Percentiles rank a stretch among this genome's conserved stretches.
These are phyloP conservation scores for Plasmodium fragile DNA, from an alignment of 169 alveolate genomes.

Conservation along the genomic window DNA sequence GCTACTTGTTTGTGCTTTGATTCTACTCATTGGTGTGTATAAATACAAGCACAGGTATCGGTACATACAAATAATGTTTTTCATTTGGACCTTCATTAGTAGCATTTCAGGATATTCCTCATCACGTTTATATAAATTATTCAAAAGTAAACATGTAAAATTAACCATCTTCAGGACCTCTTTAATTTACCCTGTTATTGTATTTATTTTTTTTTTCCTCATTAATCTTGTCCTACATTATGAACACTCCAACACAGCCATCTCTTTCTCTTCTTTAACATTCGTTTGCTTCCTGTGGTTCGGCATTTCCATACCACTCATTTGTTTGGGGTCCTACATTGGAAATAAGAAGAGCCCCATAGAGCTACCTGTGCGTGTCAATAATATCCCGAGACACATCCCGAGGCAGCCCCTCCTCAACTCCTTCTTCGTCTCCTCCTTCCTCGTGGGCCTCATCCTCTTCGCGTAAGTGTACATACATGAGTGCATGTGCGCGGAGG, in stretches of 20 bases:
- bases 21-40: slow-evolving; percentile 81
- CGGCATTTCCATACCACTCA: slow-evolving; percentile 90
- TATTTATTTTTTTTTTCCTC: slow-evolving; percentile 20
- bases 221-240: slow-evolving; percentile 36
- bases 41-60: slow-evolving; percentile 71
- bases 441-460: slow-evolving; percentile 87
- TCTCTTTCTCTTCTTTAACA: slow-evolving; percentile 52
- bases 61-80: slow-evolving; percentile 85
- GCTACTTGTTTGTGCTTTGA: slow-evolving; percentile 86
- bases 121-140: slow-evolving; percentile 84
- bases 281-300: slow-evolving; percentile 78
- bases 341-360: slow-evolving; percentile 86
- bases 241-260: slow-evolving; percentile 57
- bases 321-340: slow-evolving; percentile 80
- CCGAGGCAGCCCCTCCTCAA: slow-evolving; percentile 89
- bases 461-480: slow-evolving; percentile 77
- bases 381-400: slow-evolving; percentile 90
- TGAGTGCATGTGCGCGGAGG: neutral
- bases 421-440: slow-evolving; percentile 78
- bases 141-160: slow-evolving; percentile 76
- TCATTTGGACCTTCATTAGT: slow-evolving; percentile 91
- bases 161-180: slow-evolving; percentile 19
- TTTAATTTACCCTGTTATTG: slow-evolving; percentile 27
- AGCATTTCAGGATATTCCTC: slow-evolving; percentile 91
- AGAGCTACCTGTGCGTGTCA: slow-evolving; percentile 89